A percentile compares a stretch with the other conserved stretches of the same genome.
Conservation (phyloP, 1,139 yeast genomes). For the Eremothecium gossypii region DNA sequence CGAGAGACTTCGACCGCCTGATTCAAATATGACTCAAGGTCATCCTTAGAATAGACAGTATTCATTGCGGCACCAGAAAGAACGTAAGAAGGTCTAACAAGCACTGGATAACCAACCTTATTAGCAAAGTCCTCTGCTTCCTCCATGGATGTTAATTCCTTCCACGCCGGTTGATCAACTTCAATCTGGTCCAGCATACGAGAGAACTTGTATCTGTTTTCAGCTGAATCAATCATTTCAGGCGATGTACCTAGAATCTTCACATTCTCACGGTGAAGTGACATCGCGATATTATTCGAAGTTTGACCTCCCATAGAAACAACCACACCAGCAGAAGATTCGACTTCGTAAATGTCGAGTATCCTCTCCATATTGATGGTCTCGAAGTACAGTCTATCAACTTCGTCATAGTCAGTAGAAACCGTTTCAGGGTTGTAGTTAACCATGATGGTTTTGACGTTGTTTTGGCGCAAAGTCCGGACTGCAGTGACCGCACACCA, state of each 20-base stretch:
- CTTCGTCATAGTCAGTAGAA: conserved; percentile 96
- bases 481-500: conserved; percentile 97
- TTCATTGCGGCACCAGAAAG: conserved; percentile 99
- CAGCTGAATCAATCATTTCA: conserved; percentile 97
- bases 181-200: conserved; percentile 96
- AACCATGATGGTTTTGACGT: conserved; percentile 89
- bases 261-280: conserved; percentile 88
- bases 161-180: conserved; percentile 99
- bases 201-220: conserved; percentile 94
- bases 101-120: conserved; percentile 85
- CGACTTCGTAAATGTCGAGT: conserved; percentile 89
- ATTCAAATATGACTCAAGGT: conserved; percentile 75
- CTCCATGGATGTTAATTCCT: conserved; percentile 85
- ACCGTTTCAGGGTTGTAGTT: conserved; percentile 98
- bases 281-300: conserved; percentile 90
- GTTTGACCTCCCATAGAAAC: conserved; percentile 99
- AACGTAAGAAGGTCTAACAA: conserved; percentile 96
- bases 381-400: conserved; percentile 93
- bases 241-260: conserved; percentile 96
- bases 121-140: conserved; percentile 94
- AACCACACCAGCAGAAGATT: conserved; percentile 84
- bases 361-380: conserved; percentile 92
- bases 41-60: conserved; percentile 85
- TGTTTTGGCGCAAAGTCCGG: conserved; percentile 82
- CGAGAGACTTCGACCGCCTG: conserved; percentile 97